Evolutionary conservation across 2,329 filamentous ascomycete species (phyloP).

Genomic region (Xylogone sp.): DNA sequence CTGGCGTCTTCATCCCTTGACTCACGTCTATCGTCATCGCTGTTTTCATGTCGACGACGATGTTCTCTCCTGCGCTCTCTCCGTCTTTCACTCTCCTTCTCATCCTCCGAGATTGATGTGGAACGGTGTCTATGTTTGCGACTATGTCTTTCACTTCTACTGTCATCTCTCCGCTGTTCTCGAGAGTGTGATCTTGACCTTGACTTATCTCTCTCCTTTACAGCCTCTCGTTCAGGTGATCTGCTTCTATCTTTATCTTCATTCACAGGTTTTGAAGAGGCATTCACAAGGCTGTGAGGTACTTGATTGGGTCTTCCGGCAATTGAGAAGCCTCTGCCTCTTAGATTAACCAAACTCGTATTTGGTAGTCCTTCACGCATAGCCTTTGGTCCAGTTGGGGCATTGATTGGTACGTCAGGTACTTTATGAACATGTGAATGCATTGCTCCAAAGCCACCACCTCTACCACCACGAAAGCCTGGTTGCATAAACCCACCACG

Average conservation of each 20-base stretch:
- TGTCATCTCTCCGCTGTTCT: constrained; percentile 21
- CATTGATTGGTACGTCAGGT: constrained; percentile 56
- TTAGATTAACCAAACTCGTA: constrained; percentile 66
- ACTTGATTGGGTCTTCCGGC: constrained; percentile 24
- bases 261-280: constrained; percentile 18
- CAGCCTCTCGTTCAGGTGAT: constrained; percentile 21
- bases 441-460: constrained; percentile 34
- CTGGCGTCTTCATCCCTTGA: constrained; percentile 14
- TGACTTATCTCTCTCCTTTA: constrained; percentile 14
- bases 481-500: constrained; percentile 33
- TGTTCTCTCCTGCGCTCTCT: constrained; percentile 26
- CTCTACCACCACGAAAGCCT: constrained; percentile 29
- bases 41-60: constrained; percentile 21
- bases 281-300: constrained; percentile 20
- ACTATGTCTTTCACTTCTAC: constrained; percentile 20
- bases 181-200: constrained; percentile 30
- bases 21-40: constrained; percentile 11
- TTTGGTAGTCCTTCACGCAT: constrained; percentile 89
- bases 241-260: constrained; percentile 21
- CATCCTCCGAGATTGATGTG: constrained; percentile 24
- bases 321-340: constrained; percentile 35
- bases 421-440: constrained; percentile 26
- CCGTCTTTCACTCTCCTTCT: constrained; percentile 26
- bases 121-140: constrained; percentile 28
- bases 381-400: constrained; percentile 89